Conservation (phyloP, 148 eudicot species). For the Talinum fruticosum region DNA sequence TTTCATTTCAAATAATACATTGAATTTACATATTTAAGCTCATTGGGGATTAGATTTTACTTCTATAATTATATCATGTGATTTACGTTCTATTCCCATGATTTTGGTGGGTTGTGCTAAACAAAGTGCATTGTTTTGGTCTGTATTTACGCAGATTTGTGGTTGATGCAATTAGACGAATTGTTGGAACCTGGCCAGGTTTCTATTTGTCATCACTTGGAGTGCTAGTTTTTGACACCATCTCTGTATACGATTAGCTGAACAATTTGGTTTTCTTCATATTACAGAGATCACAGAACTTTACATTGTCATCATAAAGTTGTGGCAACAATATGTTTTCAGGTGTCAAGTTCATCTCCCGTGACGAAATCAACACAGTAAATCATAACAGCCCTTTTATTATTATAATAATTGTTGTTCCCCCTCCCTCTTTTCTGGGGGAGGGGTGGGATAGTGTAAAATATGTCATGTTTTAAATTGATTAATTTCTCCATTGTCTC, state of each 20-base stretch:
- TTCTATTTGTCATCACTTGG: not conserved
- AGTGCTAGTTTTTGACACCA: too few relatives aligned
- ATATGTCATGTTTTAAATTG: not conserved
- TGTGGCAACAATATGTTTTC: conserved; percentile 48
- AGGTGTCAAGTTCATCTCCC: conserved; percentile 75
- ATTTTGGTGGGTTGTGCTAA: not conserved
- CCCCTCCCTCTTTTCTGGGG: not conserved
- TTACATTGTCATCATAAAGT: conserved; percentile 1
- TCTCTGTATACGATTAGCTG: not conserved
- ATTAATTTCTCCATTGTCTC: not conserved
- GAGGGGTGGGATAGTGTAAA: not conserved
- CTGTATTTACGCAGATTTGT: not conserved
- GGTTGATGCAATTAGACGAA: too few relatives aligned
- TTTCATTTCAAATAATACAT: not conserved
- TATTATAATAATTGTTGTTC: not conserved
- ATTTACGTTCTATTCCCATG: not conserved
- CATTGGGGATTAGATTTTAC: not conserved
- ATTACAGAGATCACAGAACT: conserved; percentile 7
- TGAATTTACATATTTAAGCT: not conserved
- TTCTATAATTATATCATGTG: too few relatives aligned
- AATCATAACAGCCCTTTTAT: conserved; percentile 9
- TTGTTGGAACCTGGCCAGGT: not conserved
- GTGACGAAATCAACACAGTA: conserved; percentile 68
- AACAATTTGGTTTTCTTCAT: not conserved
- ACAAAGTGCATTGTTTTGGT: too few relatives aligned